phyloP scores from a whole-genome alignment of 2,329 filamentous ascomycete species.

The Macrophomina pseudophaseolina region DNA sequence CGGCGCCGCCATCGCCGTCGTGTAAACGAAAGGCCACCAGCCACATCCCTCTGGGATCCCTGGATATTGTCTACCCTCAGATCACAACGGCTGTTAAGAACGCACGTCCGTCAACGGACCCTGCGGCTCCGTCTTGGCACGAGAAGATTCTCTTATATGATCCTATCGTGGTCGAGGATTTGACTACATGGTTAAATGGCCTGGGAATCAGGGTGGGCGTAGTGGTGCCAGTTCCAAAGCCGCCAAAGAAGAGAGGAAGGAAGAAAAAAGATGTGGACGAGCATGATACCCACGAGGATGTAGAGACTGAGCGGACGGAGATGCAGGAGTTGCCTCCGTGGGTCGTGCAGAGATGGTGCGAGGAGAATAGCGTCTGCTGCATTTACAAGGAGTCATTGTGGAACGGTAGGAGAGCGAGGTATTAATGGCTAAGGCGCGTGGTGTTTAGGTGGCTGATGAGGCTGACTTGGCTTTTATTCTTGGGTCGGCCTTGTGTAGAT shows the following conservation, averaged over 20 bases:
- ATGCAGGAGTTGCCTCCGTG: constrained; percentile 43
- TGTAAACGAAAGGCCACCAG: neutral
- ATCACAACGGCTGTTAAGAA: constrained; percentile 57
- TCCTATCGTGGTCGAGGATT: constrained; percentile 84
- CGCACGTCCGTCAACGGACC: constrained; percentile 46
- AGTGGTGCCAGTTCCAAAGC: constrained; percentile 49
- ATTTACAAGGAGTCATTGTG: constrained; percentile 63
- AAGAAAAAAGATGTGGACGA: constrained; percentile 1
- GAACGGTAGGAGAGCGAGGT: constrained; percentile 7
- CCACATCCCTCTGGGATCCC: neutral
- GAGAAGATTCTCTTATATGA: constrained; percentile 96
- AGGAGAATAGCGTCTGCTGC: constrained; percentile 81
- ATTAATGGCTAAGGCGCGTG: neutral
- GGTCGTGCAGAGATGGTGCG: constrained; percentile 86
- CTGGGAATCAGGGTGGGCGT: constrained; percentile 53
- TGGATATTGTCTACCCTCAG: constrained; percentile 45
- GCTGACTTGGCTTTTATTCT: no score
- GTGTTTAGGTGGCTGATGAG: no score
- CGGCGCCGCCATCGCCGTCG: neutral
- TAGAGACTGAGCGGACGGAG: constrained; percentile 32
- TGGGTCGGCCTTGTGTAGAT: no score
- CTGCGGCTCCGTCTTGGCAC: constrained; percentile 70
- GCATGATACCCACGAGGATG: constrained; percentile 63
- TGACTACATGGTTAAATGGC: constrained; percentile 78
- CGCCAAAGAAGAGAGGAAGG: neutral